Percentiles rank a stretch among this genome's conserved stretches.
Conservation (phyloP, 768 basidiomycete species). For the Kondoa subrosea region DNA sequence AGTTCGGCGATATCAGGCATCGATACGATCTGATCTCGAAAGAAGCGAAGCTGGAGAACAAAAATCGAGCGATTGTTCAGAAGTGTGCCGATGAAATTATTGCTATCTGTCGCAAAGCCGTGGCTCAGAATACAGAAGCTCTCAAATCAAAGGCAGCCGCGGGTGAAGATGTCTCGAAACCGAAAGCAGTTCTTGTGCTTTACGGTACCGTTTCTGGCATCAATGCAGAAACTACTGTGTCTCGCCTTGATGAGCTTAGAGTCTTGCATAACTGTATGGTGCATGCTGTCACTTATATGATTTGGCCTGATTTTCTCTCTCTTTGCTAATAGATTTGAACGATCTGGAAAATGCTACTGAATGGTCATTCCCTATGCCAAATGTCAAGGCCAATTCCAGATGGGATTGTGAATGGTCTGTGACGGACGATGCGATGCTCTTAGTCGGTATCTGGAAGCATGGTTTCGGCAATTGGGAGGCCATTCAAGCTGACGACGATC, state of each 20-base stretch:
- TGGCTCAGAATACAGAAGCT: slow-evolving; percentile 58
- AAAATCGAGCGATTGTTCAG: slow-evolving; percentile 80
- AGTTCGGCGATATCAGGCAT: slow-evolving; percentile 91
- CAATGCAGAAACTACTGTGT: slow-evolving; percentile 93
- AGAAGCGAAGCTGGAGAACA: slow-evolving; percentile 78
- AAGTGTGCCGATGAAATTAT: slow-evolving; percentile 87
- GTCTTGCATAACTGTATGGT: slow-evolving; percentile 51
- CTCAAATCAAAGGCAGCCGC: slow-evolving; percentile 57
- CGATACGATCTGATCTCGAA: slow-evolving; percentile 82
- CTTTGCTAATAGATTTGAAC: slow-evolving; percentile 29
- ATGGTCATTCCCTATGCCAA: slow-evolving; percentile 50
- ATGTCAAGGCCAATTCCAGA: slow-evolving; percentile 79
- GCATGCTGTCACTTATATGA: too few species aligned
- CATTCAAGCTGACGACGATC: slow-evolving; percentile 70
- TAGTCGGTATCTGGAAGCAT: slow-evolving; percentile 80
- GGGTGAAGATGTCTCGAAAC: slow-evolving; percentile 77
- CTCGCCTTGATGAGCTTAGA: slow-evolving; percentile 69
- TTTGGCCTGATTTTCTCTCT: not conserved
- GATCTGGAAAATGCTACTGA: slow-evolving; percentile 53
- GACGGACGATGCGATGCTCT: slow-evolving; percentile 79
- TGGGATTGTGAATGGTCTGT: slow-evolving; percentile 94
- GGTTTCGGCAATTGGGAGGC: slow-evolving; percentile 96
- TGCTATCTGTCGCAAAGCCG: slow-evolving; percentile 60
- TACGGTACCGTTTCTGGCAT: slow-evolving; percentile 79
- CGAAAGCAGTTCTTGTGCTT: slow-evolving; percentile 81